Percentiles rank a stretch among this genome's conserved stretches.
Conservation (phyloP, 2,329 filamentous ascomycete species). For the Aspergillus hortae region DNA sequence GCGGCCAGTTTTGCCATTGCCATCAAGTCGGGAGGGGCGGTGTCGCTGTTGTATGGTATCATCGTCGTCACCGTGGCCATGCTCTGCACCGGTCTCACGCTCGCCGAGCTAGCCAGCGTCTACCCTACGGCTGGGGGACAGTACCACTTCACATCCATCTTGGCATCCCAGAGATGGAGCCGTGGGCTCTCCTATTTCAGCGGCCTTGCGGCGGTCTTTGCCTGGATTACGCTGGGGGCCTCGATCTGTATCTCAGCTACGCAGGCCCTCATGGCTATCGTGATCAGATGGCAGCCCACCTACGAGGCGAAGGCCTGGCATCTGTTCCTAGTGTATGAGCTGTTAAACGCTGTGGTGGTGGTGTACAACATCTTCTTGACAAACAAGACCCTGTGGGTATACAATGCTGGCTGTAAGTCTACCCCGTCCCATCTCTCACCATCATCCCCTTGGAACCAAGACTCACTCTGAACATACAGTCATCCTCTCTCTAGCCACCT, state of each 20-base stretch:
- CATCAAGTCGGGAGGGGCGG: constrained; percentile 19
- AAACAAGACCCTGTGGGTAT: constrained; percentile 21
- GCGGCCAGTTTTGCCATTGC: constrained; percentile 23
- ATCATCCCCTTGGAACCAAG: not conserved
- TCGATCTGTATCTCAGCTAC: constrained; percentile 16
- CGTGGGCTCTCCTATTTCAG: constrained; percentile 19
- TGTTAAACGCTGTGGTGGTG: constrained; percentile 14
- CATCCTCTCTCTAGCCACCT: constrained; percentile 17
- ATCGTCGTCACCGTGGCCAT: constrained; percentile 19
- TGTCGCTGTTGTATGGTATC: constrained; percentile 21
- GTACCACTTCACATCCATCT: constrained; percentile 27
- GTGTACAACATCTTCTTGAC: constrained; percentile 18
- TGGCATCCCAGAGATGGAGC: constrained; percentile 22
- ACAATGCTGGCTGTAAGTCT: constrained; percentile 19
- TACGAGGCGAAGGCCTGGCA: constrained; percentile 19
- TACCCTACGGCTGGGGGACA: constrained; percentile 29
- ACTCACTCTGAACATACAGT: constrained; percentile 6
- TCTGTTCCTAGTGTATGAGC: constrained; percentile 20
- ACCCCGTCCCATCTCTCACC: not conserved
- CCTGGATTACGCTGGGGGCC: constrained; percentile 20
- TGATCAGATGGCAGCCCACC: constrained; percentile 18
- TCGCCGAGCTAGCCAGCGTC: constrained; percentile 27
- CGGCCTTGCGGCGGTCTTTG: constrained; percentile 19
- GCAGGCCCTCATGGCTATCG: constrained; percentile 19
- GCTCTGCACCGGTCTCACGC: constrained; percentile 18